These are phyloP conservation scores for Globisporangium cystogenes DNA, from an alignment of 352 stramenopile genomes.

Conservation along the genomic window DNA sequence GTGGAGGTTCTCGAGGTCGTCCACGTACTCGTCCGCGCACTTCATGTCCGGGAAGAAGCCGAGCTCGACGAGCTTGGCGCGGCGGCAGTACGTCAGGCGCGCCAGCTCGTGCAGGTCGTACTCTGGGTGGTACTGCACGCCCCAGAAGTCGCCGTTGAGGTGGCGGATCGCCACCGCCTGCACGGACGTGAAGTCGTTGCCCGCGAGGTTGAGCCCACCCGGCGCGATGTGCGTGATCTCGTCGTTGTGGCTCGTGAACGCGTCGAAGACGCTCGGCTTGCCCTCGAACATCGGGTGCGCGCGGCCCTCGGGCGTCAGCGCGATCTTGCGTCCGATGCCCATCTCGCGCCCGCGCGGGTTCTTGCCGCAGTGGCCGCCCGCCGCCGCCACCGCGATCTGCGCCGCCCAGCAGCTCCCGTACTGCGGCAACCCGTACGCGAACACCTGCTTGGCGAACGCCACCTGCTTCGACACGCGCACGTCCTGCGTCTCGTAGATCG, in stretches of 20 bases:
- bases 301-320: constrained; percentile 62
- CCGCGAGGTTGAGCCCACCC: constrained; percentile 47
- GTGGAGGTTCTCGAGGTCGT: constrained; percentile 70
- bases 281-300: constrained; percentile 79
- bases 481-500: constrained; percentile 51
- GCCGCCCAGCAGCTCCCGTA: constrained; percentile 80
- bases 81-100: constrained; percentile 63
- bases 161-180: constrained; percentile 70
- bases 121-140: constrained; percentile 80
- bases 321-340: constrained; percentile 73
- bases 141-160: constrained; percentile 79
- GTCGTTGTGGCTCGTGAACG: constrained; percentile 81
- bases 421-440: constrained; percentile 60
- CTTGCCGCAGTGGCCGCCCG: constrained; percentile 49
- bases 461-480: constrained; percentile 65
- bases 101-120: constrained; percentile 82
- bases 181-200: constrained; percentile 66
- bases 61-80: constrained; percentile 54
- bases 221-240: constrained; percentile 71
- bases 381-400: constrained; percentile 69
- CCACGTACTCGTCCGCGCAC: constrained; percentile 61
- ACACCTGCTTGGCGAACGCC: constrained; percentile 60
- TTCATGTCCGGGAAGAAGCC: constrained; percentile 74
- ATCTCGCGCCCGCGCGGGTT: constrained; percentile 74
- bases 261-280: constrained; percentile 75